phyloP scores from a whole-genome alignment of 768 basidiomycete genomes.

The Pseudohyphozyma bogoriensis region DNA sequence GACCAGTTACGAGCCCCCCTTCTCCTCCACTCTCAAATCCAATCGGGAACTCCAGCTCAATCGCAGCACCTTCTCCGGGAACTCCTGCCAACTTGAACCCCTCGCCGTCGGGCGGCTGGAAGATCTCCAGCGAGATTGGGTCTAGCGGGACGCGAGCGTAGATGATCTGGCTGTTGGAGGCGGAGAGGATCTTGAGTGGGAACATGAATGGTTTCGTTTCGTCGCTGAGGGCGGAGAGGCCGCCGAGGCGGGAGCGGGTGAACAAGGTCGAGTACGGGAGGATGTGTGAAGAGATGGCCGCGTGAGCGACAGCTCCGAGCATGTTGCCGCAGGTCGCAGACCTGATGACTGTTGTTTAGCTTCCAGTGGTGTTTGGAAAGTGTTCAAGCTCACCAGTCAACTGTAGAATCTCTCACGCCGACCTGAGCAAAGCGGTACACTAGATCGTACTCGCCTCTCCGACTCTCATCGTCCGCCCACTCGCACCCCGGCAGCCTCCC shows the following conservation, averaged over 20 bases:
- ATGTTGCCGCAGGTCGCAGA: conserved; percentile 27
- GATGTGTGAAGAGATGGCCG: neutral
- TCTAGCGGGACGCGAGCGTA: conserved; percentile 20
- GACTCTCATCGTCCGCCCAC: conserved; percentile 22
- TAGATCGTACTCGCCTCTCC: conserved; percentile 10
- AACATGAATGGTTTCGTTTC: conserved; percentile 17
- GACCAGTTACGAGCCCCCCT: conserved; percentile 7
- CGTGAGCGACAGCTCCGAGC: conserved; percentile 13
- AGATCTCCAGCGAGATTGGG: conserved; percentile 16
- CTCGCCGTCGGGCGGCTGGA: conserved; percentile 9
- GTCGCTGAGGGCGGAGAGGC: neutral
- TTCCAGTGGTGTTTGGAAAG: neutral
- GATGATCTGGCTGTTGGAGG: conserved; percentile 22
- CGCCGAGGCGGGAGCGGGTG: conserved; percentile 8
- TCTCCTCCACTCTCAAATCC: neutral
- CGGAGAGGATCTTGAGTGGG: conserved; percentile 22
- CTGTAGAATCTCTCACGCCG: conserved; percentile 4
- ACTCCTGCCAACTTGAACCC: conserved; percentile 23
- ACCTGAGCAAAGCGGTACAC: conserved; percentile 29
- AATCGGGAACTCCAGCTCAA: conserved; percentile 27
- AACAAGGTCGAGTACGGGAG: conserved; percentile 25
- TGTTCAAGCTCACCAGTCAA: conserved; percentile 19
- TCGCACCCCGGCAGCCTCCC: conserved; percentile 12
- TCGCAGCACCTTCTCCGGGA: conserved; percentile 19
- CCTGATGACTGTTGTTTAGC: neutral